phyloP scores from a whole-genome alignment of 129 eudicot genomes.

The Sambucus nigra region DNA sequence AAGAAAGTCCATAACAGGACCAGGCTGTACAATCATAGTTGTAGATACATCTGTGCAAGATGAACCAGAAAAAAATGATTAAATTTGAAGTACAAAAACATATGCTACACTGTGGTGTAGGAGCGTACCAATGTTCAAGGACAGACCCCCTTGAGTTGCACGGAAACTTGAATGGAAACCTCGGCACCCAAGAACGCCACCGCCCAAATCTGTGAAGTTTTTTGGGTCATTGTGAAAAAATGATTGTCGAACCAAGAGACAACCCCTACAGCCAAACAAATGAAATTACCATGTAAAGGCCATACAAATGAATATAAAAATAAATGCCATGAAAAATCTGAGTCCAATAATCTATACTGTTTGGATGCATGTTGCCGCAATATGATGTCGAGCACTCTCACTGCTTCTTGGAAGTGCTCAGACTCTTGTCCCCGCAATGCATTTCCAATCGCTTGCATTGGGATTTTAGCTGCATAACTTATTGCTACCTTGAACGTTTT shows the following conservation, averaged over 20 bases:
- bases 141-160: constrained; percentile 68
- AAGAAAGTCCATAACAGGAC: constrained; percentile 77
- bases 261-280: constrained; percentile 40
- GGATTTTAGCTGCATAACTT: constrained; percentile 70
- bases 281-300: background rate
- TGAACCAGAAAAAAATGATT: background rate
- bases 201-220: constrained; percentile 68
- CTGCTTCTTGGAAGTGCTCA: constrained; percentile 56
- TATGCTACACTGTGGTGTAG: constrained; percentile 6
- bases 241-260: constrained; percentile 67
- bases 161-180: constrained; percentile 86
- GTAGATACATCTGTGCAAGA: constrained; percentile 70
- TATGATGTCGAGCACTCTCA: constrained; percentile 63
- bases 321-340: background rate
- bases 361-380: constrained; percentile 72
- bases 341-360: constrained; percentile 35
- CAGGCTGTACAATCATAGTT: constrained; percentile 82
- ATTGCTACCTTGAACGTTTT: constrained; percentile 59
- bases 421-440: constrained; percentile 62
- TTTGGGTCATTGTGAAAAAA: constrained; percentile 56
- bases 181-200: constrained; percentile 86
- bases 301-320: too few species aligned
- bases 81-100: background rate
- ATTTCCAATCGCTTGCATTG: constrained; percentile 58
- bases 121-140: constrained; percentile 61